Evolutionary conservation across 2,329 filamentous ascomycete species (phyloP).

Genomic region (Colletotrichum costaricense): DNA sequence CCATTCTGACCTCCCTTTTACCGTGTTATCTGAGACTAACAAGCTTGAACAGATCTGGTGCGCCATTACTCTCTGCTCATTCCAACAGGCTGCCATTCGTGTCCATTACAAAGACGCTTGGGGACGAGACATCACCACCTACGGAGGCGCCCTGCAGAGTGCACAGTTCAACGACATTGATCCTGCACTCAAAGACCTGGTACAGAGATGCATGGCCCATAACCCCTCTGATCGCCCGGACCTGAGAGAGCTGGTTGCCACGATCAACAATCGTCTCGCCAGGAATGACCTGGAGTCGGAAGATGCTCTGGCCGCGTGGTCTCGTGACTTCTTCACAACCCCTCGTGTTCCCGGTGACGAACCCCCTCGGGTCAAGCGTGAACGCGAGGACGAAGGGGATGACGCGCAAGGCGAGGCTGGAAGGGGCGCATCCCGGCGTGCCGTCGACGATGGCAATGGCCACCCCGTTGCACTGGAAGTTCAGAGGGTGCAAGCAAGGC

Average conservation of each 20-base stretch:
- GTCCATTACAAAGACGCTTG: not conserved
- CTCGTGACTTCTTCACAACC: slow-evolving; percentile 15
- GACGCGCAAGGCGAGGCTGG: not conserved
- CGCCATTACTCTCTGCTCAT: slow-evolving; percentile 24
- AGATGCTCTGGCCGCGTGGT: slow-evolving; percentile 34
- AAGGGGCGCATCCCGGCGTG: not conserved
- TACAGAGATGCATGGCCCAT: slow-evolving; percentile 42
- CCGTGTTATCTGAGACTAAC: not conserved
- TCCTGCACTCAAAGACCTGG: slow-evolving; percentile 36
- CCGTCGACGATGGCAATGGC: not conserved
- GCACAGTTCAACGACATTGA: slow-evolving; percentile 36
- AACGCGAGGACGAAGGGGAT: not conserved
- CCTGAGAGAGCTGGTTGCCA: slow-evolving; percentile 37
- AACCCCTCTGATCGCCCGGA: slow-evolving; percentile 41
- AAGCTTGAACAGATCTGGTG: slow-evolving; percentile 28
- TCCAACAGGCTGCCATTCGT: not conserved
- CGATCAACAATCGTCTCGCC: slow-evolving; percentile 37
- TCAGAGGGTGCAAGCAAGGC: not conserved
- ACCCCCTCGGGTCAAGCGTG: not conserved
- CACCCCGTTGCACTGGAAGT: not conserved
- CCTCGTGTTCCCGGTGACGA: not conserved
- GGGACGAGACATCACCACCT: slow-evolving; percentile 7
- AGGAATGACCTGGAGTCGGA: slow-evolving; percentile 23
- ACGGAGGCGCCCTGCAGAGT: slow-evolving; percentile 25
- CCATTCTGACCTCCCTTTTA: too few relatives aligned